phyloP scores from a whole-genome alignment of 129 eudicot species.

The Lactuca saligna region DNA sequence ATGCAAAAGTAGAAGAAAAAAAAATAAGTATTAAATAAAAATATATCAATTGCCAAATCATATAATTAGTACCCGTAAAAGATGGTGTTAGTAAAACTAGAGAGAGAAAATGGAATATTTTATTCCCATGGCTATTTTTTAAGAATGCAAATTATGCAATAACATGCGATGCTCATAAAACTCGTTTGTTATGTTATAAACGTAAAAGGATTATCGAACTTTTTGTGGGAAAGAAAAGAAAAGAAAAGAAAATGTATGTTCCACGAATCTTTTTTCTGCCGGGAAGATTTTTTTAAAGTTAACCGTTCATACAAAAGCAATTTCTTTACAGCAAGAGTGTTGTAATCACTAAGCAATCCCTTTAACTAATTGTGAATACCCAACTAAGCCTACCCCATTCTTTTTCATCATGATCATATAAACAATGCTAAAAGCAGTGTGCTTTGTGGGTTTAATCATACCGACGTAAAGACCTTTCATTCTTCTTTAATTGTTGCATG shows the following conservation, averaged over 20 bases:
- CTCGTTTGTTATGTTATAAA: neutral
- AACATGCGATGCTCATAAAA: neutral
- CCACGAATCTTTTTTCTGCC: conserved; percentile 4
- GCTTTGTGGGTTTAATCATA: conserved; percentile 18
- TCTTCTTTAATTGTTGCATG: conserved; percentile 21
- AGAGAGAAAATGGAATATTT: too few species aligned
- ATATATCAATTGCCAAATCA: too few species aligned
- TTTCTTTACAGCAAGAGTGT: conserved; percentile 7
- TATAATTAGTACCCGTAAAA: too few species aligned
- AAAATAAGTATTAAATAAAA: too few species aligned
- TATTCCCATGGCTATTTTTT: neutral
- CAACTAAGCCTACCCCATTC: conserved; percentile 9
- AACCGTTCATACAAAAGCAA: neutral
- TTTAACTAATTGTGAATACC: neutral
- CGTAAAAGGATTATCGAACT: conserved; percentile 10
- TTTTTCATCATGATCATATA: conserved; percentile 8
- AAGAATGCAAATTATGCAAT: neutral
- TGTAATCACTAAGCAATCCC: conserved; percentile 19
- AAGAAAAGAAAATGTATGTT: conserved; percentile 4
- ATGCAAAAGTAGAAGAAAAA: too few species aligned
- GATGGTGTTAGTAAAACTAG: too few species aligned
- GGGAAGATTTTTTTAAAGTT: neutral
- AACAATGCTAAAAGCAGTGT: neutral
- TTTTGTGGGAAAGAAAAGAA: neutral
- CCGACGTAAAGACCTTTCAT: conserved; percentile 23